Percentiles rank a stretch among this genome's conserved stretches.
These are phyloP conservation scores for Trichosporon ovoides DNA, from an alignment of 1,284 basidiomycete species.

Conservation along the genomic window DNA sequence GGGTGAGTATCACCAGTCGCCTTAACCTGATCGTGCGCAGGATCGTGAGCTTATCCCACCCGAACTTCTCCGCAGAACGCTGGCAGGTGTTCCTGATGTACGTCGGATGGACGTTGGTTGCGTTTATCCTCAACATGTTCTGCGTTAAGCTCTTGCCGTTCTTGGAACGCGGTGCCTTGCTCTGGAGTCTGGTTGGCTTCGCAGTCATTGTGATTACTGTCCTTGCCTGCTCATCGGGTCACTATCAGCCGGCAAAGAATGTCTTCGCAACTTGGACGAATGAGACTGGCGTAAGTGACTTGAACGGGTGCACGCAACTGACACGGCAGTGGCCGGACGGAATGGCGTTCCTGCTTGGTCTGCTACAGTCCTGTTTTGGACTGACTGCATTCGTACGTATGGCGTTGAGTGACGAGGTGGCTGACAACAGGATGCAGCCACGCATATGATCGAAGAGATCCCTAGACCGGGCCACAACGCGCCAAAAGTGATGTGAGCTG, in stretches of 20 bases:
- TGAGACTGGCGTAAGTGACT: slow-evolving; percentile 37
- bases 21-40: slow-evolving; percentile 4
- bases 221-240: slow-evolving; percentile 35
- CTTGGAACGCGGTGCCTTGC: slow-evolving; percentile 34
- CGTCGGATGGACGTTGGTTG: slow-evolving; percentile 23
- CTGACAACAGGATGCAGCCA: slow-evolving; percentile 20
- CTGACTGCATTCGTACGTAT: slow-evolving; percentile 34
- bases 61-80: slow-evolving; percentile 25
- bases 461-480: slow-evolving; percentile 20
- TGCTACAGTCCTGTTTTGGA: slow-evolving; percentile 47
- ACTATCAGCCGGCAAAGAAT: slow-evolving; percentile 42
- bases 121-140: slow-evolving; percentile 35
- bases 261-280: slow-evolving; percentile 49
- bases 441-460: slow-evolving; percentile 30
- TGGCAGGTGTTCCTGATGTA: slow-evolving; percentile 32
- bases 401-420: no score
- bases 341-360: slow-evolving; percentile 49
- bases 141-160: slow-evolving; percentile 29
- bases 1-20: slow-evolving; percentile 25
- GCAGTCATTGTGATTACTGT: slow-evolving; percentile 45
- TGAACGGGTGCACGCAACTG: background rate
- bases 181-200: slow-evolving; percentile 42
- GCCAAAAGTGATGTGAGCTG: slow-evolving; percentile 23
- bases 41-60: slow-evolving; percentile 38
- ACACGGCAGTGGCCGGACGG: slow-evolving; percentile 44